Conservation (phyloP, 345 rosid species). For the Eucalyptus curtisii region DNA sequence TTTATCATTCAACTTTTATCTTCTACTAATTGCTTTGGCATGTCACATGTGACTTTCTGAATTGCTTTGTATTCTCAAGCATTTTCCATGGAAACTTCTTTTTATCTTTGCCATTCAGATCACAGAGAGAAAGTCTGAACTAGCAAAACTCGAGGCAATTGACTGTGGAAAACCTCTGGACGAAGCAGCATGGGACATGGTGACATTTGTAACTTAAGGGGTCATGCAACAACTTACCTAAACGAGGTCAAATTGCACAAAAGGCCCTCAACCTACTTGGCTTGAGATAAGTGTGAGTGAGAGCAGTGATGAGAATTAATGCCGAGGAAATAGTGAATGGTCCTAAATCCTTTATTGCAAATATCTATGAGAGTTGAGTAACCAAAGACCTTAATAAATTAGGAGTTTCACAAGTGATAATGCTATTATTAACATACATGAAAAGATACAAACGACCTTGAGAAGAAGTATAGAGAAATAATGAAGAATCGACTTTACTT, state of each 20-base stretch:
- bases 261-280: neutral
- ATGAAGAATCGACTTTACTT: neutral
- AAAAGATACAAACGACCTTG: neutral
- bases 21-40: neutral
- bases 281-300: neutral
- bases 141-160: no score
- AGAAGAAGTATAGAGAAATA: neutral
- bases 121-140: no score
- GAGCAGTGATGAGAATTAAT: neutral
- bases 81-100: no score
- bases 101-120: no score
- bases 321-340: neutral
- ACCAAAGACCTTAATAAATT: neutral
- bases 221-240: no score
- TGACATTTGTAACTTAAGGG: conserved; percentile 2
- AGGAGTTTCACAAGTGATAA: neutral
- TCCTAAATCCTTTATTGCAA: neutral
- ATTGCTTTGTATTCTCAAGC: no score
- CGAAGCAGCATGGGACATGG: conserved; percentile 92
- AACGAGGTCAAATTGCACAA: neutral
- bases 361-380: neutral
- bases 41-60: neutral
- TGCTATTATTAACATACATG: neutral
- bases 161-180: conserved; percentile 95
- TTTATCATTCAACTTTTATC: neutral